Evolutionary conservation across 2,329 filamentous ascomycete genomes (phyloP).

Genomic region (Colletotrichum euphorbiae): DNA sequence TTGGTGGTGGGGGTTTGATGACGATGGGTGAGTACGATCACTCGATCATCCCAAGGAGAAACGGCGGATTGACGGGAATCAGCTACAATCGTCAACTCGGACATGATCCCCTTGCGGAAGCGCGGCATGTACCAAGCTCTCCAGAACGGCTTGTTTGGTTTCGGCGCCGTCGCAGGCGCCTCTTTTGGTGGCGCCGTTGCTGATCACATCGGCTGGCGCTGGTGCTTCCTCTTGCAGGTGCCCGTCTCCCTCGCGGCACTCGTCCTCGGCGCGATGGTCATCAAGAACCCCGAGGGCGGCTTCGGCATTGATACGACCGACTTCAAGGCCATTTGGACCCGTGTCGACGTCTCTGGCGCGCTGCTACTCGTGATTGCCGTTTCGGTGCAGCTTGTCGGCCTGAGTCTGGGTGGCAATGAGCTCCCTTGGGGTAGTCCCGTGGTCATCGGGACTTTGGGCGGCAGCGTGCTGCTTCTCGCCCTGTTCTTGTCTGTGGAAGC

Average conservation of each 20-base stretch:
- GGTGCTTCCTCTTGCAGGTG: constrained; percentile 73
- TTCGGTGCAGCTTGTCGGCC: constrained; percentile 65
- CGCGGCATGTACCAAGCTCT: constrained; percentile 70
- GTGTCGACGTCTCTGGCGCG: constrained; percentile 69
- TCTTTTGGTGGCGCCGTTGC: constrained; percentile 74
- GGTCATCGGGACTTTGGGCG: constrained; percentile 58
- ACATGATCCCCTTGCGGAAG: constrained; percentile 69
- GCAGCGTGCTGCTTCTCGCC: constrained; percentile 56
- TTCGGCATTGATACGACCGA: constrained; percentile 46
- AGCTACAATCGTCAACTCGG: constrained; percentile 68
- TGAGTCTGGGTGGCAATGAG: constrained; percentile 68
- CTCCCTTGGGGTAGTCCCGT: constrained; percentile 62
- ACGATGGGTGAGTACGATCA: constrained; percentile 68
- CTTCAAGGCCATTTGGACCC: constrained; percentile 59
- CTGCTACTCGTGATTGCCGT: constrained; percentile 68
- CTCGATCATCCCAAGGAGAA: too few species aligned
- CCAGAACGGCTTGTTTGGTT: constrained; percentile 71
- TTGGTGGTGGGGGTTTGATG: constrained; percentile 76
- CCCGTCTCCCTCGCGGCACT: constrained; percentile 69
- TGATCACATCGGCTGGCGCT: constrained; percentile 75
- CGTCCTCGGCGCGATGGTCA: constrained; percentile 62
- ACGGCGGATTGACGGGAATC: not conserved
- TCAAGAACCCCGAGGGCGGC: constrained; percentile 57
- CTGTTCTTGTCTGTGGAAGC: constrained; percentile 62
- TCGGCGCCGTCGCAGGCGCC: constrained; percentile 72